Conservation (phyloP, 768 basidiomycete species). For the Rickenella mellea region DNA sequence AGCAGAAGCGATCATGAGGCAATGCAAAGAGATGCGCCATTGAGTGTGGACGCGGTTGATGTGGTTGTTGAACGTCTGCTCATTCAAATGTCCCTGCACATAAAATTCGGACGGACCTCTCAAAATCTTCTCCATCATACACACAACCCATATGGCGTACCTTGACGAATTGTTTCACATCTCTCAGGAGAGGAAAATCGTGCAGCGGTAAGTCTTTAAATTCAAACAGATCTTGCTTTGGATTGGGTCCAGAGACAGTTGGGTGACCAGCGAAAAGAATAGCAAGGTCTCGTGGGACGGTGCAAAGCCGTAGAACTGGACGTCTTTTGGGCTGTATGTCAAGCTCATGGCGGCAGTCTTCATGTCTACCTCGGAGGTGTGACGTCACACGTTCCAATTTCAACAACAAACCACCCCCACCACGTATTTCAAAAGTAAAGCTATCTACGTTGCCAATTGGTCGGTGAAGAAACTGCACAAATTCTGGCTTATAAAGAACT, state of each 20-base stretch:
- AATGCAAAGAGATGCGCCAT: slow-evolving; percentile 22
- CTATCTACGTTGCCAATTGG: no score
- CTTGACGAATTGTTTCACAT: slow-evolving; percentile 30
- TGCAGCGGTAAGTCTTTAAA: slow-evolving; percentile 34
- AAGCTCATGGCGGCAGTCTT: no score
- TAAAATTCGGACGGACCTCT: background rate
- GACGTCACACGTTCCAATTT: no score
- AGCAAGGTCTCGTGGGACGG: slow-evolving; percentile 40
- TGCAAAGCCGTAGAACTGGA: slow-evolving; percentile 36
- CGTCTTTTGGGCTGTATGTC: no score
- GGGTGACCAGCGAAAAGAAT: slow-evolving; percentile 37
- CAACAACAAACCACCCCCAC: no score
- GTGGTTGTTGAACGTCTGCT: slow-evolving; percentile 39
- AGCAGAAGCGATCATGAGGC: no score
- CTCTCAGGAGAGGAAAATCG: slow-evolving; percentile 26
- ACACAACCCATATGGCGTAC: slow-evolving; percentile 13
- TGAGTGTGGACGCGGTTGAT: slow-evolving; percentile 40
- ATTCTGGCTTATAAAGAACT: no score
- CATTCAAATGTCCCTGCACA: slow-evolving; percentile 30
- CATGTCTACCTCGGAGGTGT: no score
- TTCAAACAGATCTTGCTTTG: slow-evolving; percentile 31
- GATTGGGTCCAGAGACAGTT: slow-evolving; percentile 29
- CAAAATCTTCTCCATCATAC: no score
- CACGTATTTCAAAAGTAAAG: no score
- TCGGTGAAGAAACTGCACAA: no score